Evolutionary conservation across 208 protist species (phyloP).

Genomic region (Wallacemonas sp.): DNA sequence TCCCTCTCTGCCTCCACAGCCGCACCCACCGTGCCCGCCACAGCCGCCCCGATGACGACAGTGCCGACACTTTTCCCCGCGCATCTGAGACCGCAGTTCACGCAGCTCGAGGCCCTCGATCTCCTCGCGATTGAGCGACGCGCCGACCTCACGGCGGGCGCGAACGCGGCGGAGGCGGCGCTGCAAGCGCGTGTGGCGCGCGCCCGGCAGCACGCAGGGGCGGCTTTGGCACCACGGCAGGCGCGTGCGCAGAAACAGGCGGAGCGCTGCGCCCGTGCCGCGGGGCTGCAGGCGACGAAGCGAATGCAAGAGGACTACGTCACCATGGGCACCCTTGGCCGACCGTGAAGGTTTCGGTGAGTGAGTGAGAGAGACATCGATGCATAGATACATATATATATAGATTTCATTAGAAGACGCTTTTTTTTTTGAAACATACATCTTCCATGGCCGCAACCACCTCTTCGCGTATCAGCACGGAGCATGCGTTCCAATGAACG

Average conservation of each 20-base stretch:
- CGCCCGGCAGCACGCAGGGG: not conserved
- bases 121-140: slow-evolving; percentile 45
- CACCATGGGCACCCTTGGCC: slow-evolving; percentile 11
- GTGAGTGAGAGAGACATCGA: slow-evolving; percentile 6
- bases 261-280: slow-evolving; percentile 23
- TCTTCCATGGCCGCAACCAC: no score
- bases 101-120: slow-evolving; percentile 31
- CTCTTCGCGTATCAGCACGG: no score
- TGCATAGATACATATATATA: no score
- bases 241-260: slow-evolving; percentile 22
- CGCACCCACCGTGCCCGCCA: no score
- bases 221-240: slow-evolving; percentile 4
- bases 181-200: slow-evolving; percentile 30
- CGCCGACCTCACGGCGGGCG: slow-evolving; percentile 22
- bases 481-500: no score
- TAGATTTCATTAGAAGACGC: no score
- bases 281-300: slow-evolving; percentile 23
- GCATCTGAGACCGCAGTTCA: slow-evolving; percentile 47
- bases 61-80: slow-evolving; percentile 21
- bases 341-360: no score
- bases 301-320: slow-evolving; percentile 27
- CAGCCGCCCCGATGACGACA: no score
- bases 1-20: no score
- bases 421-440: no score
- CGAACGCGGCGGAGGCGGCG: slow-evolving; percentile 15